Evolutionary conservation across 1,284 basidiomycete species (phyloP), one percentile per base, ranked within the genome.

Genomic region (Cystobasidium slooffiae): DNA sequence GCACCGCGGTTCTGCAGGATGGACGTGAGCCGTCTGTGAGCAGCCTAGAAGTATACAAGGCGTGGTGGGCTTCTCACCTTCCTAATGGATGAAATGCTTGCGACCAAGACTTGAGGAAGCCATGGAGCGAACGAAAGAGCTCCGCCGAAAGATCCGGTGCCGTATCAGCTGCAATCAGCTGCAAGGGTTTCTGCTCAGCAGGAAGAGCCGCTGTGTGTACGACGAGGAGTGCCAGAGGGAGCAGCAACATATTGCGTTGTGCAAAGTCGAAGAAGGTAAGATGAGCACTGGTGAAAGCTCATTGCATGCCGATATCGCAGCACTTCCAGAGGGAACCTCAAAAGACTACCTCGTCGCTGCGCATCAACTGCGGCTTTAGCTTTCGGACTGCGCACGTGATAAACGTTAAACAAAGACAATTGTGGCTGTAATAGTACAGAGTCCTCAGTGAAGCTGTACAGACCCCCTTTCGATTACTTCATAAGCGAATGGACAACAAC

Each of bases 101-200:
- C 12, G 62, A 65, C 62, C 62, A 65, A 9, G 62, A 65, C 49
- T 65, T 65, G 18, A 65, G 46, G 7, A 65, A 22, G 22, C 62
- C 62, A 37, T 65, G 44, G 8, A 65, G 12, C 22, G 62, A 49
- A 1, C 62, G 62, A 51, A 65, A 65, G 46, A 65, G 16, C 46
- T 65, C 61, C 14, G 62, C 62, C 31, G 62, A 65, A 20, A 65
- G 62, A 51, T 65, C 62, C 47, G 46, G 49, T 20, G 62, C 9
- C 9, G 31, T 20, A 22, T 44, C 24, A n/a, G 7, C 14, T 16
- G 31, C 31, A 24, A 52, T 39, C 43, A 39, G 44, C 41, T 65
- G 46, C n/a, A 65, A 24, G 31, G 62, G 62, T 6, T 56, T 12
- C 46, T 49, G 53, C 53, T 56, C 37, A 44, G 44, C 18, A n/a